Percentiles rank a stretch among this genome's conserved stretches.
phyloP scores from a whole-genome alignment of 2,329 filamentous ascomycete genomes.

The Aspergillus ruber region DNA sequence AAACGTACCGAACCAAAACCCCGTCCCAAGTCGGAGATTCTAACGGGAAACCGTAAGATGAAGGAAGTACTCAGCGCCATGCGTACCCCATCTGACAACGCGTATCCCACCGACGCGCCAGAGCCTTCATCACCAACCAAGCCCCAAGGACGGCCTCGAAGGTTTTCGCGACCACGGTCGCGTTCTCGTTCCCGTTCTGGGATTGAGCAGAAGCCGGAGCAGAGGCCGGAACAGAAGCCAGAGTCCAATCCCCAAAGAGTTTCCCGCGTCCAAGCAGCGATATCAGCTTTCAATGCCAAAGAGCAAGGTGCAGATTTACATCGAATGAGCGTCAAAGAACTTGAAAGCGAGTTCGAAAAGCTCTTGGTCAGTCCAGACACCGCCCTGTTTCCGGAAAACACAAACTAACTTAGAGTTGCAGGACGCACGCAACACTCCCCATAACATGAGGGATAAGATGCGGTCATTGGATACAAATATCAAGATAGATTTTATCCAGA shows the following conservation, averaged over 20 bases:
- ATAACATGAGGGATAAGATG: conserved; percentile 93
- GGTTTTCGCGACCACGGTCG: conserved; percentile 27
- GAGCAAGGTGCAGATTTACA: conserved; percentile 40
- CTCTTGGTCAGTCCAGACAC: conserved; percentile 47
- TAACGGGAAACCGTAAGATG: conserved; percentile 37
- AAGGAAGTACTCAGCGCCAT: conserved; percentile 28
- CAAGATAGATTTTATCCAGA: conserved; percentile 91
- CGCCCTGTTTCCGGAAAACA: background rate
- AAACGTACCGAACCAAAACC: conserved; percentile 35
- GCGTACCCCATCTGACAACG: conserved; percentile 20
- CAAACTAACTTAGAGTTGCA: conserved; percentile 38
- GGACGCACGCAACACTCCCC: conserved; percentile 86
- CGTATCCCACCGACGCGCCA: conserved; percentile 4
- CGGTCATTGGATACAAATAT: conserved; percentile 78
- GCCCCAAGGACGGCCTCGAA: conserved; percentile 16
- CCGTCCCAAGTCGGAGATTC: conserved; percentile 48
- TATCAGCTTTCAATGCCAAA: conserved; percentile 57
- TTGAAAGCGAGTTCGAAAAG: conserved; percentile 58
- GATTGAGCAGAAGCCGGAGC: conserved; percentile 12
- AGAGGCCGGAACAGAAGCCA: conserved; percentile 14
- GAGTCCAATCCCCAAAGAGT: conserved; percentile 40
- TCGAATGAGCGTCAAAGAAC: conserved; percentile 45
- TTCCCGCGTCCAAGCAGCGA: conserved; percentile 56
- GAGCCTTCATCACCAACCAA: conserved; percentile 15
- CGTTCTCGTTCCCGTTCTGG: conserved; percentile 13